Evolutionary conservation across 2,329 filamentous ascomycete species (phyloP), one percentile per base, ranked within the genome.

Genomic region (Xylariaceae sp.): DNA sequence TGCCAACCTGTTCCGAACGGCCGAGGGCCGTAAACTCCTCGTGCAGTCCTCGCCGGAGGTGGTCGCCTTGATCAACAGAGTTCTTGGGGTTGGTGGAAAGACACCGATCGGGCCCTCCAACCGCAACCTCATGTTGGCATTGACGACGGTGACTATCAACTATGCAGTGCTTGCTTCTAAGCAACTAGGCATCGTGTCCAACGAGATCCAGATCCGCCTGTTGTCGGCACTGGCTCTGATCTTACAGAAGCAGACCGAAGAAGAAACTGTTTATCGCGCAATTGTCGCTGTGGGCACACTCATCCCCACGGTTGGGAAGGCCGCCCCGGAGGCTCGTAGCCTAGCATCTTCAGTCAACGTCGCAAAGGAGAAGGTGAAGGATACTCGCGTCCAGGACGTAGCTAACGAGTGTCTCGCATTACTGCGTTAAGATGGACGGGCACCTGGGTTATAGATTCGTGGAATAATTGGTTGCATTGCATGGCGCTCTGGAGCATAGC

Each of bases 281-380:
- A 77, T 97, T 6, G 89, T 96, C 6, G 90, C 89, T 0, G 72
- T 93, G 0, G 95, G 94, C 0, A 99, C 92, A 1, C 67, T 95
- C 53, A 69, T 90, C 19, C 77, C 75, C 6, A 73, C 88, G 13
- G 77, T 84, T n/a, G 73, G 68, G 13, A 72, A 72, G 46, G 73
- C 71, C 1, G 70, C 68, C 46, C 71, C 71, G 2, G 72, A 72
- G 55, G 74, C 71, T 33, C 73, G 66, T 62, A 73, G 71, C 28
- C 61, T 79, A 5, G 72, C 70, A 1, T 72, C 75, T 7, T 65
- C 73, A 67, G 68, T 81, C 11, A 65, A 68, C 13, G 66, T 66
- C 4, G 77, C 75, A 12, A 70, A 73, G n/a, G 72, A 69, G 43
- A 74, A 71, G 59, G 67, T 72, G 12, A 61, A 66, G 0, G 81